These are phyloP conservation scores for Dictyostelium purpureum DNA, from an alignment of 78 protist genomes.

Conservation along the genomic window DNA sequence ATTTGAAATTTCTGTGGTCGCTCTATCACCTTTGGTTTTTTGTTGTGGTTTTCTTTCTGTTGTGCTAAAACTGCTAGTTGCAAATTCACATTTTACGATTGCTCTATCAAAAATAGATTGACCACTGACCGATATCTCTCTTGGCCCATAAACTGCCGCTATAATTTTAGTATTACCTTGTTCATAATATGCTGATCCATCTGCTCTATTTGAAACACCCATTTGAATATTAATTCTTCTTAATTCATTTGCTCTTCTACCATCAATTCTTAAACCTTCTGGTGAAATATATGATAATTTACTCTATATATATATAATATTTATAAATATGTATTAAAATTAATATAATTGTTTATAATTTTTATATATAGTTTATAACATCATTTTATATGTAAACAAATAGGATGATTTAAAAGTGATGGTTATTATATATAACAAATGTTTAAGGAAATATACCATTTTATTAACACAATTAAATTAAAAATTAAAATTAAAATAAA, in stretches of 20 bases:
- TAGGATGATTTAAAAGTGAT: too few species aligned
- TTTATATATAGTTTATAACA: too few species aligned
- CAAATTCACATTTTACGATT: constrained; percentile 80
- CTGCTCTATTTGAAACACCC: constrained; percentile 81
- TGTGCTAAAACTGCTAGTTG: constrained; percentile 86
- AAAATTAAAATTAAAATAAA: too few species aligned
- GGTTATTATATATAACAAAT: too few species aligned
- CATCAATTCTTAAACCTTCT: constrained; percentile 93
- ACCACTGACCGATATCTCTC: constrained; percentile 55
- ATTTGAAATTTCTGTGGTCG: constrained; percentile 67
- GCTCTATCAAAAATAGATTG: constrained; percentile 80
- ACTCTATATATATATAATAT: too few species aligned
- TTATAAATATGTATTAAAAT: too few species aligned
- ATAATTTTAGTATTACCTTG: constrained; percentile 93
- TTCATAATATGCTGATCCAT: constrained; percentile 93
- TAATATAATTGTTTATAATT: too few species aligned
- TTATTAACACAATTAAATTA: too few species aligned
- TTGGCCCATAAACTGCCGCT: constrained; percentile 95
- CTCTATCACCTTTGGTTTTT: constrained; percentile 21
- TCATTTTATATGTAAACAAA: too few species aligned
- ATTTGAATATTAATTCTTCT: constrained; percentile 63
- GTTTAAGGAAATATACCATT: too few species aligned
- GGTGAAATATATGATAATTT: constrained; percentile 77
- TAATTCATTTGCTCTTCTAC: constrained; percentile 92
- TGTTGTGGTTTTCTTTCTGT: constrained; percentile 54